Evolutionary conservation across 164 flowering plant species (phyloP).

Genomic region (Dillenia turbinata): DNA sequence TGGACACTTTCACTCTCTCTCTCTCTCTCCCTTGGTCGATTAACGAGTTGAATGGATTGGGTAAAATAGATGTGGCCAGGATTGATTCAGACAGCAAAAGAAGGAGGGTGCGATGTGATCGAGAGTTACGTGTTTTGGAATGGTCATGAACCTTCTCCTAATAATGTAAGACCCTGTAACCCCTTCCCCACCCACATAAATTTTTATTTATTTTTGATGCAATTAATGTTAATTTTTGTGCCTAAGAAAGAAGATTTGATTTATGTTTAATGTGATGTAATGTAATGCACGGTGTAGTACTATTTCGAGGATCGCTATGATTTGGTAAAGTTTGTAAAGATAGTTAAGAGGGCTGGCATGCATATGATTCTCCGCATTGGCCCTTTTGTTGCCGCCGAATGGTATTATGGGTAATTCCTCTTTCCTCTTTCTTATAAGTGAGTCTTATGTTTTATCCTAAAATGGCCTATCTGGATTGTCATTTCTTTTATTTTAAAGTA

Average conservation of each 20-base stretch:
- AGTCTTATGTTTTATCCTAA: too few relatives aligned
- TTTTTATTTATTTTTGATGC: background rate
- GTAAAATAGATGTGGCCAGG: conserved; percentile 92
- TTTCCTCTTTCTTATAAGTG: too few relatives aligned
- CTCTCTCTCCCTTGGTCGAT: background rate
- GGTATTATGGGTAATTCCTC: conserved; percentile 73
- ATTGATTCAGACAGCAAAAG: conserved; percentile 71
- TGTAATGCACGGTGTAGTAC: conserved; percentile 36
- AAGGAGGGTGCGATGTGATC: conserved; percentile 81
- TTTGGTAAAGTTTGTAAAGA: conserved; percentile 84
- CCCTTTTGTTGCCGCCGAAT: conserved; percentile 95
- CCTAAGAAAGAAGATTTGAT: background rate
- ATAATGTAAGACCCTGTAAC: conserved; percentile 42
- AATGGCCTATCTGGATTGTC: too few relatives aligned
- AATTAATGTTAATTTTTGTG: background rate
- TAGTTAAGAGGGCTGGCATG: conserved; percentile 74
- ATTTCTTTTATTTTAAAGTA: too few relatives aligned
- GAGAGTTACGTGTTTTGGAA: conserved; percentile 98
- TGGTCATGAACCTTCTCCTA: conserved; percentile 84
- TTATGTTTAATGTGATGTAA: background rate
- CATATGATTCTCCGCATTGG: conserved; percentile 87
- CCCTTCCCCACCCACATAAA: background rate
- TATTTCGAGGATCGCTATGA: conserved; percentile 79
- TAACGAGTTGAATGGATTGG: conserved; percentile 7
- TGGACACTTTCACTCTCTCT: background rate